Evolutionary conservation across 2,329 filamentous ascomycete genomes (phyloP).

Genomic region (Teratosphaeriaceae sp.): DNA sequence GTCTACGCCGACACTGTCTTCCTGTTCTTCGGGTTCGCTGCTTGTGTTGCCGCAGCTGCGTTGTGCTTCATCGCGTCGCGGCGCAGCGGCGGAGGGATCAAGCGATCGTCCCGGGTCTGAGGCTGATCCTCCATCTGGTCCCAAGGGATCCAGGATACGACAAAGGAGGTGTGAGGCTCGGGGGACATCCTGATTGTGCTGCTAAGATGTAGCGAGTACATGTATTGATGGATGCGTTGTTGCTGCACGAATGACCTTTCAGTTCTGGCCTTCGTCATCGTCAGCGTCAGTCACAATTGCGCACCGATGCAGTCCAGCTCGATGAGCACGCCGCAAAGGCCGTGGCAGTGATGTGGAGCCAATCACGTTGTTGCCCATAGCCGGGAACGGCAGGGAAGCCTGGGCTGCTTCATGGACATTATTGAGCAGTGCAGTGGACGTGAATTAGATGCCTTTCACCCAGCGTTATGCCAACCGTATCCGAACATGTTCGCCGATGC

Average conservation of each 20-base stretch:
- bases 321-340: too few relatives aligned
- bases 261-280: too few relatives aligned
- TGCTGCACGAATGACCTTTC: too few relatives aligned
- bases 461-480: not conserved
- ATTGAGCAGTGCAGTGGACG: not conserved
- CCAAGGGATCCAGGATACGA: too few relatives aligned
- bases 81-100: constrained; percentile 4
- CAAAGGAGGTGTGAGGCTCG: too few relatives aligned
- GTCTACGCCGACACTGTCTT: constrained; percentile 20
- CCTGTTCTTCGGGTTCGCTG: constrained; percentile 17
- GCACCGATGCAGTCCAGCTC: too few relatives aligned
- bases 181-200: too few relatives aligned
- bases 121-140: too few relatives aligned
- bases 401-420: not conserved
- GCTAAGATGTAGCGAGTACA: too few relatives aligned
- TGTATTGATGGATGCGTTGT: too few relatives aligned
- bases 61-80: constrained; percentile 9
- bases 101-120: constrained; percentile 5
- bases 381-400: not conserved
- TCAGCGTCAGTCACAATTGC: not conserved
- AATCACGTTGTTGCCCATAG: too few relatives aligned
- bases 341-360: too few relatives aligned
- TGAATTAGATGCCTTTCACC: not conserved
- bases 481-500: not conserved
- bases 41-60: constrained; percentile 10